A percentile compares a stretch with the other conserved stretches of the same genome.
Evolutionary conservation across 1,139 yeast genomes (phyloP).

Genomic region (Sugiyamaella japonica): DNA sequence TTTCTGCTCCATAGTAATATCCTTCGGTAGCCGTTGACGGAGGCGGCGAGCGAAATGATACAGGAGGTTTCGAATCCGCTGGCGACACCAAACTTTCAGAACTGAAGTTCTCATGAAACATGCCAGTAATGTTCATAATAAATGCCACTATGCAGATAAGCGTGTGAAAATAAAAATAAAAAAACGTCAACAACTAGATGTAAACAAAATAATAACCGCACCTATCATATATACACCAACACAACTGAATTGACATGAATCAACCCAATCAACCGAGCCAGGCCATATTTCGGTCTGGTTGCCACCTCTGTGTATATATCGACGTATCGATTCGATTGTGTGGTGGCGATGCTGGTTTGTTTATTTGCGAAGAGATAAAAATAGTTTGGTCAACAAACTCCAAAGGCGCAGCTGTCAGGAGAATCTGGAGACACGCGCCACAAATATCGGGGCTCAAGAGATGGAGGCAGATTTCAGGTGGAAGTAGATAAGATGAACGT

Average conservation of each 20-base stretch:
- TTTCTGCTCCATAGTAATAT: not conserved
- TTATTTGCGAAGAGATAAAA: not conserved
- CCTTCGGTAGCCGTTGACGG: not conserved
- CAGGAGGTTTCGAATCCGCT: not conserved
- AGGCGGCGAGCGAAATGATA: not conserved
- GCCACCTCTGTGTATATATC: not conserved
- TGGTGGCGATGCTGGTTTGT: not conserved
- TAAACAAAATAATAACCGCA: not conserved
- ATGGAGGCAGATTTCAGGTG: too few species aligned
- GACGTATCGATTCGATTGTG: not conserved
- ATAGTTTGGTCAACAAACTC: not conserved
- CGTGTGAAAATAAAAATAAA: not conserved
- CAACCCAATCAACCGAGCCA: not conserved
- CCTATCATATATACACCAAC: not conserved
- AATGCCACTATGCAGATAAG: not conserved
- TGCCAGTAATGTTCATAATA: not conserved
- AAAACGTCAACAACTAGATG: not conserved
- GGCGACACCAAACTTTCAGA: constrained; percentile 18
- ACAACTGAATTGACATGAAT: not conserved
- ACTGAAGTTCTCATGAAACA: constrained; percentile 22
- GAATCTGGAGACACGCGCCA: not conserved
- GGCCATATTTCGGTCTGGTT: not conserved
- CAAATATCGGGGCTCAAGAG: not conserved
- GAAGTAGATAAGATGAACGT: too few species aligned
- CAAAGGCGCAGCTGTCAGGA: not conserved